Conservation (phyloP, 331 rosid genomes). For the Cydonia oblonga region DNA sequence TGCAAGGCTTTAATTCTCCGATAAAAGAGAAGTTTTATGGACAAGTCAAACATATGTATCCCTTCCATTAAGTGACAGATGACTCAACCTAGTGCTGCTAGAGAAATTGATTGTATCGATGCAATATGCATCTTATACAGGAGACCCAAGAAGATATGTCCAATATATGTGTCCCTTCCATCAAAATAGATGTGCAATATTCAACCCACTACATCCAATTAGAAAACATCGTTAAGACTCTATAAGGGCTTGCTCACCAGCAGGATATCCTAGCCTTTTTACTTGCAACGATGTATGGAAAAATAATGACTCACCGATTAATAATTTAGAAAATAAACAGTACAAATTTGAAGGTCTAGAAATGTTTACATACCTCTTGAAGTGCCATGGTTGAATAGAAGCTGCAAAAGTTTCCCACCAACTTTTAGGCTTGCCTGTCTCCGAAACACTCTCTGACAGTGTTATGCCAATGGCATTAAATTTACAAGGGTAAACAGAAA, state of each 20-base stretch:
- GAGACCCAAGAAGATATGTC: background rate
- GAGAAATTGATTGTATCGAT: background rate
- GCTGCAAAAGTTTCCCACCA: conserved; percentile 50
- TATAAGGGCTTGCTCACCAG: background rate
- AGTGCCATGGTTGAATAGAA: conserved; percentile 33
- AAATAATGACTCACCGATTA: background rate
- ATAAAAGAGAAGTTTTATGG: background rate
- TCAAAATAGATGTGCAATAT: too few species aligned
- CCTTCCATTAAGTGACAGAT: background rate
- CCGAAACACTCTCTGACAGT: conserved; percentile 54
- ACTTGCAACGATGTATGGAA: background rate
- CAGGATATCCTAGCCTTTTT: background rate
- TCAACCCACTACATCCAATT: background rate
- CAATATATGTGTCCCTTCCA: too few species aligned
- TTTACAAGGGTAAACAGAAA: conserved; percentile 1
- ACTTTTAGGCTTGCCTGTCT: conserved; percentile 57
- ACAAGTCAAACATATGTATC: background rate
- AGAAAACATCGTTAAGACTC: background rate
- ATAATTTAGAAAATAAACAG: background rate
- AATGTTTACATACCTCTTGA: conserved; percentile 39
- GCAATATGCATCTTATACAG: background rate
- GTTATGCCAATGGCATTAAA: conserved; percentile 16
- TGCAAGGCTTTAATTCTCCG: background rate
- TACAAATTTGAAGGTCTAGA: background rate
- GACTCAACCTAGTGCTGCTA: background rate